Evolutionary conservation across 75 land plant genomes (phyloP), one percentile per base, ranked within the genome.

Genomic region (Chamaecyparis obtusa): DNA sequence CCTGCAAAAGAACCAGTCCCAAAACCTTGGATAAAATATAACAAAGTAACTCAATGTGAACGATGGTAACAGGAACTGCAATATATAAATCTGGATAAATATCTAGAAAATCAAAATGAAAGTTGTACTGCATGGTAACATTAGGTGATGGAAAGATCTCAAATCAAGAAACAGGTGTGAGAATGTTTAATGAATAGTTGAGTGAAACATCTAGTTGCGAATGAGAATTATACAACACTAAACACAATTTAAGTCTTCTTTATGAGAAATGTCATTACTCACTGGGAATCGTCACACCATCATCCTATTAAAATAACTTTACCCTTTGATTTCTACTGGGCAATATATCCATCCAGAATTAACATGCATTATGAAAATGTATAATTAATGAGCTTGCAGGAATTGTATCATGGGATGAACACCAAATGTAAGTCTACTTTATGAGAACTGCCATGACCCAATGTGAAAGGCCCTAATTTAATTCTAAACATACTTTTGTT

Each of bases 1-100:
- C 98, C 97, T 96, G 92, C 86, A 86, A 32, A 37, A 37, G 56
- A 83, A 14, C 57, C 82, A 43, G 46, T 79, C n/a, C 49, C 27
- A 21, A 83, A 16, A 49, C 11, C 15, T 27, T 9, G 13, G 4
- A 1, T 83, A 51, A 48, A 46, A 21, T 32, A 39, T 9, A 83
- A 83, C 30, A 5, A 83, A 46, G 30, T 5, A 48, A 48, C 24
- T 30, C 51, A 82, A 46, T 48, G 54, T 14, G 21, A 56, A n/a
- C 27, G 41, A 44, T 27, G 21, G 49, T 43, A 27, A 43, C 9
- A 27, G 76, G 14, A 11, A 33, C 36, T 9, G 36, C 36, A 72
- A 33, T 72, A 72, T 13, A 72, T 21, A 9, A 30, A 71, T 24
- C 3, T 69, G n/a, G 74, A 67, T 27, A n/a, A 69, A 19, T 5